A percentile compares a stretch with the other conserved stretches of the same genome.
Evolutionary conservation across 179 eudicot species (phyloP).

Genomic region (Silene coronaria): DNA sequence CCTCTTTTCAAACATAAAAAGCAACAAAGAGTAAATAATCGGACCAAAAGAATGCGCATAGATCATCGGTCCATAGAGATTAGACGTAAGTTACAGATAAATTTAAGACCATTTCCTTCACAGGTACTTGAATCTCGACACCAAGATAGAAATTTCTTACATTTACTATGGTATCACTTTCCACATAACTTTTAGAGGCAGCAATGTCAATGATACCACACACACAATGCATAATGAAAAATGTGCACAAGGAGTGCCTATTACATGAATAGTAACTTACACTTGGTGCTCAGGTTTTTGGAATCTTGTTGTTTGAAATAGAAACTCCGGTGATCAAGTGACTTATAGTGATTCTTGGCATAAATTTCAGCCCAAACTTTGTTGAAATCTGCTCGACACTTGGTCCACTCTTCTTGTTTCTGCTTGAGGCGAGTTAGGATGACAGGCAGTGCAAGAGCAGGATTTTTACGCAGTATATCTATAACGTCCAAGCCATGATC

Average conservation of each 20-base stretch:
- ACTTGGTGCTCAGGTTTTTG: slow-evolving; percentile 81
- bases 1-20: neutral
- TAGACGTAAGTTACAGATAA: neutral
- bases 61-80: neutral
- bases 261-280: slow-evolving; percentile 39
- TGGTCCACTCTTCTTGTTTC: slow-evolving; percentile 92
- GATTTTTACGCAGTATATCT: slow-evolving; percentile 72
- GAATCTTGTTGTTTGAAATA: slow-evolving; percentile 98
- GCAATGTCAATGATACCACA: neutral
- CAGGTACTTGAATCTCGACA: neutral
- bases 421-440: slow-evolving; percentile 80
- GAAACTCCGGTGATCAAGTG: slow-evolving; percentile 95
- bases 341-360: slow-evolving; percentile 83
- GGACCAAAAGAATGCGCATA: neutral
- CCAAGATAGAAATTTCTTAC: no score
- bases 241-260: neutral
- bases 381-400: slow-evolving; percentile 79
- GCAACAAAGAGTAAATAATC: neutral
- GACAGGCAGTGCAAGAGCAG: slow-evolving; percentile 66
- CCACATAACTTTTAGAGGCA: neutral
- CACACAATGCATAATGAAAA: neutral
- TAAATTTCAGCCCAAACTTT: slow-evolving; percentile 89
- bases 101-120: no score
- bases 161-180: neutral
- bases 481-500: slow-evolving; percentile 87